Evolutionary conservation across 176 grass and related monocot genomes (phyloP).

Genomic region (Phoenix roebelenii): DNA sequence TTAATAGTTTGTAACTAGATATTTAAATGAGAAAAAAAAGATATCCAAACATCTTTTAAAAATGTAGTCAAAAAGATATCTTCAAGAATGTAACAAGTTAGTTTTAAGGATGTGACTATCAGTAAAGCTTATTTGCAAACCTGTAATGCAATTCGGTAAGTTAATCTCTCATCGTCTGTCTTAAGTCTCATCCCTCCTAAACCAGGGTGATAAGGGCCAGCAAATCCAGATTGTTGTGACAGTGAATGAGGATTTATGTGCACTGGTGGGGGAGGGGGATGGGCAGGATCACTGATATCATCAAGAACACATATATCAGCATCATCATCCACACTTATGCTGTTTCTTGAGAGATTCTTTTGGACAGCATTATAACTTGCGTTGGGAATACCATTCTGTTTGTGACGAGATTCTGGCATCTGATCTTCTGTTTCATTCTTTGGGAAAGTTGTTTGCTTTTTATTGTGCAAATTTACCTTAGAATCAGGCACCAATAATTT

Average conservation of each 20-base stretch:
- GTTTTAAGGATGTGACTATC: too few species aligned
- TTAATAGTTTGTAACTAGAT: too few species aligned
- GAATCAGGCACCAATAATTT: conserved; percentile 34
- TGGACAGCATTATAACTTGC: conserved; percentile 21
- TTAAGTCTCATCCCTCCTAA: conserved; percentile 47
- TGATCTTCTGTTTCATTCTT: conserved; percentile 5
- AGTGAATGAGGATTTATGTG: conserved; percentile 17
- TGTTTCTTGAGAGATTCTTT: conserved; percentile 24
- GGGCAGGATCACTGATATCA: conserved; percentile 28
- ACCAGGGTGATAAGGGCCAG: conserved; percentile 31
- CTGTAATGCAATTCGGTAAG: conserved; percentile 71
- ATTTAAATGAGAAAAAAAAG: too few species aligned
- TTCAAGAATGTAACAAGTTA: too few species aligned
- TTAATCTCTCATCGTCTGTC: conserved; percentile 60
- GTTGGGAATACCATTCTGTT: conserved; percentile 35
- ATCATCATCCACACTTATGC: conserved; percentile 34
- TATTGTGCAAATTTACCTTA: conserved; percentile 9
- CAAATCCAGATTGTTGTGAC: conserved; percentile 38
- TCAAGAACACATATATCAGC: conserved; percentile 57
- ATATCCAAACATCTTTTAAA: too few species aligned
- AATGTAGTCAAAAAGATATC: too few species aligned
- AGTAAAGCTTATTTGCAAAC: conserved; percentile 18
- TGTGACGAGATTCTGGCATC: conserved; percentile 29
- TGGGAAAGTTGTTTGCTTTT: not conserved
- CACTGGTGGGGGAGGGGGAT: conserved; percentile 12